A percentile compares a stretch with the other conserved stretches of the same genome.
Conservation (phyloP, 176 grass and related monocot genomes). For the Musa troglodytarum region DNA sequence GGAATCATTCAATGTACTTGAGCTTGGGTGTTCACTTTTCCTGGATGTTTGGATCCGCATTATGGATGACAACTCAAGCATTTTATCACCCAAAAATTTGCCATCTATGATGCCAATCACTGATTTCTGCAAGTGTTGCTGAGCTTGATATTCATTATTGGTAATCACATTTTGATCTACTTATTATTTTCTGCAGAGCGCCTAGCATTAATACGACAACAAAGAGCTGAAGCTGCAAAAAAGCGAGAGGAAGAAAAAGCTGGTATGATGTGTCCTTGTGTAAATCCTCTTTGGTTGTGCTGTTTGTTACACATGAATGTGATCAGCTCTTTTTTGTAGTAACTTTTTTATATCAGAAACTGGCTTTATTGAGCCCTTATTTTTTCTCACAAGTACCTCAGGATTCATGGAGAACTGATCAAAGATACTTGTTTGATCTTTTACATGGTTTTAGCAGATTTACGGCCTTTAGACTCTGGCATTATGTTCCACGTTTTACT, state of each 20-base stretch:
- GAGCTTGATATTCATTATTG: too few relatives aligned
- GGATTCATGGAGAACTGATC: background rate
- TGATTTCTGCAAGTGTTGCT: too few relatives aligned
- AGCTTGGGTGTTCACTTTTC: background rate
- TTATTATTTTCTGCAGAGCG: constrained; percentile 4
- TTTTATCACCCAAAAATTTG: too few relatives aligned
- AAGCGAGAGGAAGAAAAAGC: constrained; percentile 20
- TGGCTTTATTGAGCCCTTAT: background rate
- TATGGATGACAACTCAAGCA: too few relatives aligned
- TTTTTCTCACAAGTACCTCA: background rate
- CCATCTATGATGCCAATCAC: too few relatives aligned
- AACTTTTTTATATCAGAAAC: background rate
- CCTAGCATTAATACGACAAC: constrained; percentile 17
- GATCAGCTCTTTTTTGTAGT: background rate
- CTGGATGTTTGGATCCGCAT: background rate
- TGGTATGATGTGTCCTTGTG: background rate
- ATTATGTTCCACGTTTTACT: background rate
- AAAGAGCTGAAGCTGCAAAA: constrained; percentile 20
- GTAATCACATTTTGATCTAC: background rate
- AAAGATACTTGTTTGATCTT: background rate
- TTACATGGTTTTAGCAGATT: background rate
- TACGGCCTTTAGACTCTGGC: background rate
- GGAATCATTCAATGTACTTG: too few relatives aligned
- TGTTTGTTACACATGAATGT: background rate
- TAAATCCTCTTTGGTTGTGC: background rate